These are phyloP conservation scores for Solanum ossicruentum DNA, from an alignment of 257 asterid genomes.

Conservation along the genomic window DNA sequence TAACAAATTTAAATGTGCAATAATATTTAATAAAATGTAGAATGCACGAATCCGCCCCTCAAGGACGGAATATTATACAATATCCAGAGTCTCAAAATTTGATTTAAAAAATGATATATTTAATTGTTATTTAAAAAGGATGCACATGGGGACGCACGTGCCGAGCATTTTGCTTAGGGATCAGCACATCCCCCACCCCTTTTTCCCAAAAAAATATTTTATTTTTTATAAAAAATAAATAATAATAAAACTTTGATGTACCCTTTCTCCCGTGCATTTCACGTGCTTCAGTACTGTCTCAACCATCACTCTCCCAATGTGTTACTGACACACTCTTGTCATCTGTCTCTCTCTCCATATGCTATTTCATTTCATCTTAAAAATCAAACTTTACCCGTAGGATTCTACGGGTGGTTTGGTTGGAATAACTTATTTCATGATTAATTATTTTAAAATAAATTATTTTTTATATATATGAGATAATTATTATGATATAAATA, in stretches of 20 bases:
- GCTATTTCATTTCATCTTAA: neutral
- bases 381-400: neutral
- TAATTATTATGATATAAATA: too few species aligned
- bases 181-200: constrained; percentile 22
- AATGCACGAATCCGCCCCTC: neutral
- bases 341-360: neutral
- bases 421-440: too few species aligned
- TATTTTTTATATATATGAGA: too few species aligned
- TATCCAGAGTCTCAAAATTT: neutral
- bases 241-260: neutral
- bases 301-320: neutral
- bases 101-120: neutral
- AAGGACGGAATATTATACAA: constrained; percentile 3
- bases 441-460: too few species aligned
- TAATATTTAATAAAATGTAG: neutral
- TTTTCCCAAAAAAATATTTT: neutral
- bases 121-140: neutral
- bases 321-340: neutral
- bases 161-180: constrained; percentile 47
- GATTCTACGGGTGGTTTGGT: neutral
- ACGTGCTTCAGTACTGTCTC: constrained; percentile 40
- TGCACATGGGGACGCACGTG: constrained; percentile 35
- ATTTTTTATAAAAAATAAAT: neutral
- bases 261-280: constrained; percentile 19
- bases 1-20: too few species aligned